These are phyloP conservation scores for Rhizopus sp. DNA, from an alignment of 371 early-diverging fungal species.

Conservation along the genomic window DNA sequence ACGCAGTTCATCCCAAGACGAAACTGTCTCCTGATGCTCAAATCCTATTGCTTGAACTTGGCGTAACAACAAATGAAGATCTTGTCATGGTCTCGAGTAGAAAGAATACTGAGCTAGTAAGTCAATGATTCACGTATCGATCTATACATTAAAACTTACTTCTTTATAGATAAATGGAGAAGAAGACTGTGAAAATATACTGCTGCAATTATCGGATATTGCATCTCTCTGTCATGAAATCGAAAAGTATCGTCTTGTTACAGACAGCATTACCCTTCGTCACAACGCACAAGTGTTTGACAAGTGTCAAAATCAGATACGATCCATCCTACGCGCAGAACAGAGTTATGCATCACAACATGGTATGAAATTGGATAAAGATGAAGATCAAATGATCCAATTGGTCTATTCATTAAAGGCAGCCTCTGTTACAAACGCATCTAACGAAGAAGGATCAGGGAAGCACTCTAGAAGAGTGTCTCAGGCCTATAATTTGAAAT, in stretches of 20 bases:
- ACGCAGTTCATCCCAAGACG: constrained; percentile 47
- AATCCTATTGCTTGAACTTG: constrained; percentile 45
- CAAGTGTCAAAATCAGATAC: constrained; percentile 54
- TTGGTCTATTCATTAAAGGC: constrained; percentile 46
- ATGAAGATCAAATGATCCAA: constrained; percentile 60
- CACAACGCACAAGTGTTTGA: constrained; percentile 53
- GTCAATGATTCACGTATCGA: background rate
- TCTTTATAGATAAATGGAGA: background rate
- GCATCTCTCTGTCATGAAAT: constrained; percentile 48
- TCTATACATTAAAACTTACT: background rate
- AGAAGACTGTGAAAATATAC: constrained; percentile 21
- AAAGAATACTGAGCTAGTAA: constrained; percentile 13
- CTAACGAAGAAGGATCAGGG: constrained; percentile 22
- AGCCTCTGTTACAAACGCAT: constrained; percentile 21
- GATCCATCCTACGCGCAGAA: constrained; percentile 45
- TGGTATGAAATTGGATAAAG: constrained; percentile 40
- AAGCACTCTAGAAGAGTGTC: constrained; percentile 44
- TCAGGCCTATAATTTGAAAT: constrained; percentile 42
- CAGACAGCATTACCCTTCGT: constrained; percentile 27
- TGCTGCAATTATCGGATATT: constrained; percentile 32
- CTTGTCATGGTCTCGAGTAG: constrained; percentile 44
- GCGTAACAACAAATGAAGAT: constrained; percentile 49
- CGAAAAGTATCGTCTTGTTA: constrained; percentile 46
- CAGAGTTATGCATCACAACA: constrained; percentile 50
- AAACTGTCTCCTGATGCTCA: constrained; percentile 53